Percentiles rank a stretch among this genome's conserved stretches.
Conservation (phyloP, 305 asterid species). For the Striga hermonthica region DNA sequence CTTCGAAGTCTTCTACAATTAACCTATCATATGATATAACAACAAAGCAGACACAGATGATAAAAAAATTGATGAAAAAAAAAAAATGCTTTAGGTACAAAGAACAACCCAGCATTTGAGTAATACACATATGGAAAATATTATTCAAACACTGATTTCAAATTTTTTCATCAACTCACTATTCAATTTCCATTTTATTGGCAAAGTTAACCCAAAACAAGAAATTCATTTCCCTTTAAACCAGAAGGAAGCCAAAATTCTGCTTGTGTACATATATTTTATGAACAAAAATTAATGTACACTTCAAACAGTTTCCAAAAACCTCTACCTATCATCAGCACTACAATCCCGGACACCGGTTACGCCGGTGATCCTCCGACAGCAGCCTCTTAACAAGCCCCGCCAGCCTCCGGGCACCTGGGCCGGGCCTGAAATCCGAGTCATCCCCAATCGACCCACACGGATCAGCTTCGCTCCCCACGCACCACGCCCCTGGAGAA, state of each 20-base stretch:
- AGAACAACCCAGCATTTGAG: no score
- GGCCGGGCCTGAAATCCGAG: slow-evolving; percentile 68
- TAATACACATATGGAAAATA: no score
- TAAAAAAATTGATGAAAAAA: no score
- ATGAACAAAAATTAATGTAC: slow-evolving; percentile 37
- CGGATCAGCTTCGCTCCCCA: slow-evolving; percentile 75
- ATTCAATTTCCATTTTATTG: no score
- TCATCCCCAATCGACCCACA: slow-evolving; percentile 65
- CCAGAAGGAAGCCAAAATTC: slow-evolving; percentile 21
- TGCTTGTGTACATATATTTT: slow-evolving; percentile 33
- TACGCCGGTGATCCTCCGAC: slow-evolving; percentile 56
- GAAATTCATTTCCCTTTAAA: not conserved
- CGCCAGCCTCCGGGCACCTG: slow-evolving; percentile 67
- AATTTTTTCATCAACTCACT: no score
- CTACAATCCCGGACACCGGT: slow-evolving; percentile 44
- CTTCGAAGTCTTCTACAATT: no score
- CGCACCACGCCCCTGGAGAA: slow-evolving; percentile 83
- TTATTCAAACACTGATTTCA: no score
- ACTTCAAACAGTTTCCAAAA: slow-evolving; percentile 39
- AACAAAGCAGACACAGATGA: no score
- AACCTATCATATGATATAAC: no score
- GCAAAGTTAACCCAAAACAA: no score
- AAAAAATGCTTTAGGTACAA: no score
- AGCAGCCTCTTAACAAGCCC: slow-evolving; percentile 46
- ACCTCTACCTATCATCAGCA: slow-evolving; percentile 32